Evolutionary conservation across 805 yeast genomes (phyloP), one percentile per base, ranked within the genome.

Genomic region (Yarrowia bubula): DNA sequence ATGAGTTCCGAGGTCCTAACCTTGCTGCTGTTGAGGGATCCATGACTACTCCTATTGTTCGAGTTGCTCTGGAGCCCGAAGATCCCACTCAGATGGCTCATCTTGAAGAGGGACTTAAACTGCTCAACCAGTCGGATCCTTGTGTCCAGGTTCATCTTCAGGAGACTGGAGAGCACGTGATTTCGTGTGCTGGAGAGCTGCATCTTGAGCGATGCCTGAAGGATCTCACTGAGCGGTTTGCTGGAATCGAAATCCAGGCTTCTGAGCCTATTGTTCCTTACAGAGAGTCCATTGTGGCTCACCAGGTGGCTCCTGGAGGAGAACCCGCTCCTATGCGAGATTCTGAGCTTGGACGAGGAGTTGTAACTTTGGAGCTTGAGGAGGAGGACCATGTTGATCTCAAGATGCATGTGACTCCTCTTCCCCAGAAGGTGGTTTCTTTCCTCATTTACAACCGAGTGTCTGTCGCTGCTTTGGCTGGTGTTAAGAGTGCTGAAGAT

Each of bases 191-290:
- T 9, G 99, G 99, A 58, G 99, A 95, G 75, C 80, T 95, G 68
- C 99, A 95, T 78, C 79, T 95, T 46, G 99, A 95, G 72, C 83
- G 99, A 72, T 95, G 99, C 75, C 75, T 95, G 69, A 92, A 91
- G 72, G 99, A 95, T 76, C 78, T 95, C 71, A 85, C 83, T 64
- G 97, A 90, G 71, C 80, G 98, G 70, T 95, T 92, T 81, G 98
- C 98, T 0, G 92, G 92, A 11, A 84, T 92, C 70, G 97, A 91
- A 60, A 86, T 95, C 10, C 84, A 88, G 3, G 84, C 87, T 37
- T 93, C 97, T 32, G 89, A 90, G 71, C 98, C 99, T 0, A 93
- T 89, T 22, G 96, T 95, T 69, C 98, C 99, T 10, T 95, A 88
- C 74, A 79, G 96, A 68, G 99, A 95, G 74, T 90, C 98, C 0